Percentiles rank a stretch among this genome's conserved stretches.
Evolutionary conservation across 345 rosid genomes (phyloP).

Genomic region (Boechera retrofracta): DNA sequence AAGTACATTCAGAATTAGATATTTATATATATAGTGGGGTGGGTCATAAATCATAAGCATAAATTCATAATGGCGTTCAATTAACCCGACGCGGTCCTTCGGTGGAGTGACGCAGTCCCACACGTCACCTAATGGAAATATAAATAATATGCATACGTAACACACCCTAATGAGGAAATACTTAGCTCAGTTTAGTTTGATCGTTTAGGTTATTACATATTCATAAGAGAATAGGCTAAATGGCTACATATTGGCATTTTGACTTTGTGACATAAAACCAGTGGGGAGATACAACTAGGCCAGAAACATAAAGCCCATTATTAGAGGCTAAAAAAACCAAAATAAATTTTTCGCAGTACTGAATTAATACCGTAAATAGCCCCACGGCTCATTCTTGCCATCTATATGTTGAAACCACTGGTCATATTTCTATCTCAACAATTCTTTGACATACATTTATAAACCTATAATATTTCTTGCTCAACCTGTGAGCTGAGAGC

Average conservation of each 20-base stretch:
- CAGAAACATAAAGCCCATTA: background rate
- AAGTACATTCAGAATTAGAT: background rate
- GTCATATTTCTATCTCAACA: background rate
- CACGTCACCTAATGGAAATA: constrained; percentile 17
- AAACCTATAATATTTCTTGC: background rate
- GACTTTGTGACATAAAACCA: background rate
- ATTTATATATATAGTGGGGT: constrained; percentile 26
- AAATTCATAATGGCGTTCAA: background rate
- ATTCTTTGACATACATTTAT: background rate
- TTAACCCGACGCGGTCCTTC: background rate
- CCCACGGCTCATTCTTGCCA: background rate
- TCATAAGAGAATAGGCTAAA: background rate
- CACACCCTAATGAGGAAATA: background rate
- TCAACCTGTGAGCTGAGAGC: background rate
- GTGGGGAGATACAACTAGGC: background rate
- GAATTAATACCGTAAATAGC: too few species aligned
- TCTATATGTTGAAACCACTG: too few species aligned
- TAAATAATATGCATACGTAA: background rate
- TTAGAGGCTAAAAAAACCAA: too few species aligned
- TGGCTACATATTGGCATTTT: background rate
- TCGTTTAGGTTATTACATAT: background rate
- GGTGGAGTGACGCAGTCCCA: constrained; percentile 24
- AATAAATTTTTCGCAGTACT: too few species aligned
- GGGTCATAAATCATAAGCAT: constrained; percentile 14
- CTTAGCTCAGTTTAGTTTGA: too few species aligned